These are phyloP conservation scores for Scutellaria baicalensis DNA, from an alignment of 257 asterid genomes.

Conservation along the genomic window DNA sequence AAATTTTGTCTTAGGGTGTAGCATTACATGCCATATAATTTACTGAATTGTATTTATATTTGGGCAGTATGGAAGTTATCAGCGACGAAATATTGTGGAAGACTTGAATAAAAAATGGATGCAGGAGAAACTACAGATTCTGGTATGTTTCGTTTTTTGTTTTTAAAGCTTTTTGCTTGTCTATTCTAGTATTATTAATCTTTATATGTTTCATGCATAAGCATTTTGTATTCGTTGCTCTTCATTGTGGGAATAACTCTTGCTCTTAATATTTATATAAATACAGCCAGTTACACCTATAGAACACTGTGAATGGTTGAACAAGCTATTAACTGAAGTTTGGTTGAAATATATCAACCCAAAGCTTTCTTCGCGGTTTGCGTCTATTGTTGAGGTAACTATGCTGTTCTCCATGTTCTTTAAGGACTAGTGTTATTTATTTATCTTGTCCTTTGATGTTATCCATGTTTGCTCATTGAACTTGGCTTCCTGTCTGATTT, in stretches of 20 bases:
- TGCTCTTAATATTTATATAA: conserved; percentile 9
- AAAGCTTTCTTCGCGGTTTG: conserved; percentile 78
- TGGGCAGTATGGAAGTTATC: conserved; percentile 70
- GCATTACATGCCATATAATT: not conserved
- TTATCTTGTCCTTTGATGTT: not conserved
- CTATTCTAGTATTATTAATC: not conserved
- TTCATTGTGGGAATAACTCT: not conserved
- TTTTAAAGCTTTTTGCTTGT: not conserved
- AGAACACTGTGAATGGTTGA: conserved; percentile 98
- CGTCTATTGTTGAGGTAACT: conserved; percentile 81
- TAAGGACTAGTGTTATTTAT: not conserved
- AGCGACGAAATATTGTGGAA: conserved; percentile 54
- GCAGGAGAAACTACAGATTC: conserved; percentile 59
- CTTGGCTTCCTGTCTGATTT: not conserved
- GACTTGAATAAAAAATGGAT: conserved; percentile 89
- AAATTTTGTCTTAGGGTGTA: not conserved
- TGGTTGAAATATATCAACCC: conserved; percentile 76
- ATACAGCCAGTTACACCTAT: conserved; percentile 73
- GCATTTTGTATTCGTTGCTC: not conserved
- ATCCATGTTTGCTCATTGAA: not conserved
- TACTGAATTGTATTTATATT: conserved; percentile 6
- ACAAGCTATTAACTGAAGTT: conserved; percentile 67
- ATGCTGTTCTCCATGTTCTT: conserved; percentile 4
- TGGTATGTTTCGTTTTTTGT: conserved; percentile 34
- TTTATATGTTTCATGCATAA: not conserved